Conservation (phyloP, 306 rosid genomes). For the Prunus padus region DNA sequence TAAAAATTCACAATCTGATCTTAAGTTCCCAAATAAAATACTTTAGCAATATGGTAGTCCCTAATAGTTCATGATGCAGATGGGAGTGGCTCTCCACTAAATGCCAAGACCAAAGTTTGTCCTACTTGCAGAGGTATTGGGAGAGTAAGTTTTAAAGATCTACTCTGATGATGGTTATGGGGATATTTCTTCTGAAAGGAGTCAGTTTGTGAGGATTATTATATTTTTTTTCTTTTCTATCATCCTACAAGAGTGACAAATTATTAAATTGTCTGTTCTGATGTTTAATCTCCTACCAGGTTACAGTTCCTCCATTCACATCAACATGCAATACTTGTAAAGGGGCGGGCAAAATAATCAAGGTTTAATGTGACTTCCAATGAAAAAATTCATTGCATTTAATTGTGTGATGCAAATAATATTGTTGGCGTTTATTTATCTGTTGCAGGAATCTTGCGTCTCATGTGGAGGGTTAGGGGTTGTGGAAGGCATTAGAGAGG, state of each 20-base stretch:
- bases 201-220: slow-evolving; percentile 22
- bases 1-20: neutral
- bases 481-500: slow-evolving; percentile 74
- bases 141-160: slow-evolving; percentile 72
- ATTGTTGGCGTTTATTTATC: slow-evolving; percentile 25
- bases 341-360: slow-evolving; percentile 71
- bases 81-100: slow-evolving; percentile 71
- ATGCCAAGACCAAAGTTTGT: slow-evolving; percentile 72
- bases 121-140: slow-evolving; percentile 90
- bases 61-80: slow-evolving; percentile 44
- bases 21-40: neutral
- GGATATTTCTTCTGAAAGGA: slow-evolving; percentile 21
- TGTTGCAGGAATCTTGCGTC: slow-evolving; percentile 65
- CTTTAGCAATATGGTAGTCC: neutral
- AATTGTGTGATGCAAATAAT: slow-evolving; percentile 19
- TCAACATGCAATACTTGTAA: slow-evolving; percentile 85
- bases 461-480: slow-evolving; percentile 82
- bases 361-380: slow-evolving; percentile 46
- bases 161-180: slow-evolving; percentile 21
- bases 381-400: slow-evolving; percentile 15
- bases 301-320: slow-evolving; percentile 92
- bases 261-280: slow-evolving; percentile 19
- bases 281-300: slow-evolving; percentile 46
- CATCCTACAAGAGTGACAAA: neutral
- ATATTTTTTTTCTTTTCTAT: neutral